phyloP scores from a whole-genome alignment of 163 green algal genomes.

The Dunaliella salina region DNA sequence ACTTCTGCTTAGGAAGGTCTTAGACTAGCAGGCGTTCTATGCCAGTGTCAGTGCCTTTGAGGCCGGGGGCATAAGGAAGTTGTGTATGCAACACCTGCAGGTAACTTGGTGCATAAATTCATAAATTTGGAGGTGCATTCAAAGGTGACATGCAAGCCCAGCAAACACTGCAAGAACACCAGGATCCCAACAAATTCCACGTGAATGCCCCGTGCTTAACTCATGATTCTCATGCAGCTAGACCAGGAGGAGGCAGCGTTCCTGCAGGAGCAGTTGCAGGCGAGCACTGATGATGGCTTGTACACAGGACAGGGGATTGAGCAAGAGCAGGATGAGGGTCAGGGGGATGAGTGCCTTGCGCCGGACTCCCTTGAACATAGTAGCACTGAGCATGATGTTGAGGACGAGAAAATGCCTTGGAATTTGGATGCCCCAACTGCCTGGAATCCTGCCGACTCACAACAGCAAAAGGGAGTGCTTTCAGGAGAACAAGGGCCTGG shows the following conservation, averaged over 20 bases:
- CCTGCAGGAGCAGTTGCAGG: constrained; percentile 22
- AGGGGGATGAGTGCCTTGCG: not conserved
- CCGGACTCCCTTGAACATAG: not conserved
- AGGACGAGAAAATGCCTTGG: not conserved
- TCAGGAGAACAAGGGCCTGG: too few species aligned
- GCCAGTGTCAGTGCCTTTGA: too few species aligned
- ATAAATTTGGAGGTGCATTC: not conserved
- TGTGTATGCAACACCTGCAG: not conserved
- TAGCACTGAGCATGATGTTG: not conserved
- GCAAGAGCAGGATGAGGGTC: too few species aligned
- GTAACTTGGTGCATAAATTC: not conserved
- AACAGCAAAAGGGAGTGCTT: too few species aligned
- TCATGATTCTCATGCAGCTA: not conserved
- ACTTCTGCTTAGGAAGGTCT: too few species aligned
- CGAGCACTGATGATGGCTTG: not conserved
- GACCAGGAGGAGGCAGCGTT: constrained; percentile 32
- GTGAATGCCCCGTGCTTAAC: not conserved
- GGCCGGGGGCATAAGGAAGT: too few species aligned
- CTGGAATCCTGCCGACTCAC: not conserved
- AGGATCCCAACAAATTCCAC: not conserved
- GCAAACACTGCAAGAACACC: not conserved
- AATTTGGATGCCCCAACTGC: constrained; percentile 4
- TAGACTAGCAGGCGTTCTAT: too few species aligned
- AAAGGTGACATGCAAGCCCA: too few species aligned
- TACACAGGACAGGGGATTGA: too few species aligned